Base-by-base conservation (phyloP, 2,329 filamentous ascomycete species). In the Alternaria triticimaculans region DNA sequence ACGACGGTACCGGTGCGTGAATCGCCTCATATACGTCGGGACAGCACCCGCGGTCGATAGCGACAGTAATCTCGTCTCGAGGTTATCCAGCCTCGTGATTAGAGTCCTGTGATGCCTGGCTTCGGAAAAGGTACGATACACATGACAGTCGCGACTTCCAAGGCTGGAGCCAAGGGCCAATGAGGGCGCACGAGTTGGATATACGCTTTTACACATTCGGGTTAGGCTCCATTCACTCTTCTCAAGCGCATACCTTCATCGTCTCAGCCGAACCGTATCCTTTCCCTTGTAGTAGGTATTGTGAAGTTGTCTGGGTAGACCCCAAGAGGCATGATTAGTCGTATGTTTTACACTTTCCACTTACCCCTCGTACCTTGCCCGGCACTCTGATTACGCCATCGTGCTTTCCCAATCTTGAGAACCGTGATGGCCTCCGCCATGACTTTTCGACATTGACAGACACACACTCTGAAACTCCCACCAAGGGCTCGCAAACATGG, bases 401-500 rank as follows among this genome's bases (percentile, higher is more conserved):
- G 30, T 53, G 49, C 49, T 53, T 53, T 44, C 53, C 53, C 37
- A 55, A 15, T 23, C 41, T 33, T 63, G 60, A 49, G 60, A 46
- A 63, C 60, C 60, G 28, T 60, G 60, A 63, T 63, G 60, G 56
- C 56, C 60, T 49, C 48, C 28, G 21, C 56, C 58, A 44, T 23
- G 53, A 62, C 51, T 55, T 58, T 60, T 50, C 57, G 49, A 60
- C 41, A 56, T 53, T 41, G 33, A 45, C n/a, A 15, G 44, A 33
- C 50, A 51, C 50, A 30, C 58, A 46, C 60, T 44, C 60, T 59
- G 55, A 50, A 50, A 14, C 56, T 55, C 49, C 14, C 18, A 41
- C 43, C 44, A 55, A 46, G 18, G 28, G 50, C 46, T 33, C 56
- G 43, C 65, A 72, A 56, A 54, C 75, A 62, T 78, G 76, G 70